phyloP scores from a whole-genome alignment of 2,329 filamentous ascomycete genomes.

The Elsinoe necatrix region DNA sequence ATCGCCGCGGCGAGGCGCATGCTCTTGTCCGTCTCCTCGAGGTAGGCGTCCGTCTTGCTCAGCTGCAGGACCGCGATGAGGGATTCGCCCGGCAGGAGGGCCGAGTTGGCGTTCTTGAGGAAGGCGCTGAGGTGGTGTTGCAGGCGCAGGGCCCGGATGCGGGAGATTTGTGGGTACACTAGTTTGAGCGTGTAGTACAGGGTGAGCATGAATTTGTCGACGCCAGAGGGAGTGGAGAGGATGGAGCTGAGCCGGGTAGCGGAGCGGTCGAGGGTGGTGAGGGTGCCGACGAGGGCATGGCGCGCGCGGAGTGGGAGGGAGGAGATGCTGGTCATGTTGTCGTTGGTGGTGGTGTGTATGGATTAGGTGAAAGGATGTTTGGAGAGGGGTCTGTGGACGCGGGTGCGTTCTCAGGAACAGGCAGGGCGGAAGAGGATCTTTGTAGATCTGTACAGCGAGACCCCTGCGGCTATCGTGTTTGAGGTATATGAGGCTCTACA shows the following conservation, averaged over 20 bases:
- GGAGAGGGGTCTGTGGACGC: background rate
- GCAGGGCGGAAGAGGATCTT: background rate
- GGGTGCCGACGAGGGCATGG: background rate
- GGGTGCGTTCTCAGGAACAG: background rate
- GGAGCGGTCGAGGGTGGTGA: conserved; percentile 8
- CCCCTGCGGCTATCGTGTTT: conserved; percentile 7
- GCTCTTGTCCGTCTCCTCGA: conserved; percentile 28
- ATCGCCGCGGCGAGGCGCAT: conserved; percentile 50
- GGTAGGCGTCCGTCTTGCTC: conserved; percentile 26
- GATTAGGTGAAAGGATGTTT: background rate
- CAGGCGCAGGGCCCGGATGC: conserved; percentile 31
- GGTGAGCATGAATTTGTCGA: conserved; percentile 36
- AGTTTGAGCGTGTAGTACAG: conserved; percentile 38
- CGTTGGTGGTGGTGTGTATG: background rate
- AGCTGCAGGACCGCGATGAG: conserved; percentile 33
- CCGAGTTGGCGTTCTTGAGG: conserved; percentile 30
- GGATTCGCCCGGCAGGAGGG: conserved; percentile 36
- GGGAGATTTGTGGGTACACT: conserved; percentile 33
- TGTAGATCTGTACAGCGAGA: conserved; percentile 4
- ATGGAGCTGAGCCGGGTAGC: conserved; percentile 29
- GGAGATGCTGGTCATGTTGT: conserved; percentile 10
- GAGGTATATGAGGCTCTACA: background rate
- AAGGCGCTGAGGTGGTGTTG: conserved; percentile 28
- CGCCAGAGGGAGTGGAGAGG: conserved; percentile 34
- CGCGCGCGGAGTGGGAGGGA: background rate